Percentiles rank a stretch among this genome's conserved stretches.
phyloP scores from a whole-genome alignment of 768 basidiomycete species.

The Boletus sensibilis region DNA sequence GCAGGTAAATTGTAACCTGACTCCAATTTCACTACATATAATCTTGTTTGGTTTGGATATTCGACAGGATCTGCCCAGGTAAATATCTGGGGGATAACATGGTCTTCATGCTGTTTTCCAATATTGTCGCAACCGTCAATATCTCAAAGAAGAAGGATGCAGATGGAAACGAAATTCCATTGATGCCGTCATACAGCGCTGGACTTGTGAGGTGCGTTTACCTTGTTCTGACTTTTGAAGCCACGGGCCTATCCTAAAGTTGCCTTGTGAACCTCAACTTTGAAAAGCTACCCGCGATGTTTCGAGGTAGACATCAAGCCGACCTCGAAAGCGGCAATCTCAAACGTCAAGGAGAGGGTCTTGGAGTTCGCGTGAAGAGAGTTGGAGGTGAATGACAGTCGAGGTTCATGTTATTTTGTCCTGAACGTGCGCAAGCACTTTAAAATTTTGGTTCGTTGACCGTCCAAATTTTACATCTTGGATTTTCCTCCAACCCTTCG shows the following conservation, averaged over 20 bases:
- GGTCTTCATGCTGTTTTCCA: constrained; percentile 9
- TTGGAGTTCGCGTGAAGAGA: not conserved
- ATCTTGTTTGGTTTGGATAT: not conserved
- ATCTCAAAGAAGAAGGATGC: constrained; percentile 8
- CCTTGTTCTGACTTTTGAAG: not conserved
- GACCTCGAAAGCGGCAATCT: constrained; percentile 7
- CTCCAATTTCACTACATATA: not conserved
- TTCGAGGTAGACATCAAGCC: constrained; percentile 15
- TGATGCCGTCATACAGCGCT: not conserved
- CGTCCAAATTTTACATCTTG: too few relatives aligned
- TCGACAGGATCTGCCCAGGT: constrained; percentile 13
- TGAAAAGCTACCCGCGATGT: constrained; percentile 7
- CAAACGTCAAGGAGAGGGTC: constrained; percentile 5
- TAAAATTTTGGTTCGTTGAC: not conserved
- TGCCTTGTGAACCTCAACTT: not conserved
- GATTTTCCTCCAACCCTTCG: too few relatives aligned
- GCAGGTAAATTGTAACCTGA: not conserved
- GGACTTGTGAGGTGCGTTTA: constrained; percentile 12
- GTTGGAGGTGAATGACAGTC: not conserved
- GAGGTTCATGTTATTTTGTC: not conserved
- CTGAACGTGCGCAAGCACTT: not conserved
- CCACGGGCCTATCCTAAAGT: not conserved
- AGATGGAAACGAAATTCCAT: constrained; percentile 9
- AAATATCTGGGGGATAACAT: constrained; percentile 10
- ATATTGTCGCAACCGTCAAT: constrained; percentile 5